These are phyloP conservation scores for Penicillium longicatenatum DNA, from an alignment of 495 filamentous ascomycete genomes.

Conservation along the genomic window DNA sequence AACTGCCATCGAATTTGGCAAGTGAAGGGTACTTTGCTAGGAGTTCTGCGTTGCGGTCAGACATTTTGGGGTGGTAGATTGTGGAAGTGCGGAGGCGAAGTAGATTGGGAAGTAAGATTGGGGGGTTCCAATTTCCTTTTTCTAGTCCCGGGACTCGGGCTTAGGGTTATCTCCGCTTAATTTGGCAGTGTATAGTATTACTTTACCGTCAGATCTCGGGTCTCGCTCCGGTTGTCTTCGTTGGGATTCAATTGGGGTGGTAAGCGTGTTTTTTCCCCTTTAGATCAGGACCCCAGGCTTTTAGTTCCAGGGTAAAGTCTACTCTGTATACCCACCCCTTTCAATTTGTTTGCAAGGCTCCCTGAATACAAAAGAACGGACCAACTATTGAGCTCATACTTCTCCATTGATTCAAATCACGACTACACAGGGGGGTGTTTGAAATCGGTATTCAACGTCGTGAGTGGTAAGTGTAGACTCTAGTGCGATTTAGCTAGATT, in stretches of 20 bases:
- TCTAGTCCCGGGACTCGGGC: not conserved
- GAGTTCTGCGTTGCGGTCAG: conserved; percentile 4
- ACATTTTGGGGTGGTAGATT: conserved; percentile 1
- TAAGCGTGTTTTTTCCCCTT: not conserved
- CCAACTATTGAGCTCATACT: too few relatives aligned
- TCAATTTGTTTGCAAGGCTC: not conserved
- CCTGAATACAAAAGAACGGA: too few relatives aligned
- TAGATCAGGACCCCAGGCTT: not conserved
- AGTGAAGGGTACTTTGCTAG: conserved; percentile 13
- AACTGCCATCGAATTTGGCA: not conserved
- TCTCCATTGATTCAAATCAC: too few relatives aligned
- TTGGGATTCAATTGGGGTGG: not conserved
- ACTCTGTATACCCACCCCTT: not conserved
- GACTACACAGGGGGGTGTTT: too few relatives aligned
- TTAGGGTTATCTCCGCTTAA: not conserved
- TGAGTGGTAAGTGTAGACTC: not conserved
- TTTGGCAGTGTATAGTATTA: not conserved
- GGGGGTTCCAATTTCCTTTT: not conserved
- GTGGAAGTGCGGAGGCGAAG: conserved; percentile 4
- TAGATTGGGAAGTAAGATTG: not conserved
- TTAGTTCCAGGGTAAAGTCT: not conserved
- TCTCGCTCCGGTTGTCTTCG: not conserved
- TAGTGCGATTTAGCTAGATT: too few relatives aligned
- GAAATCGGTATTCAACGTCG: not conserved
- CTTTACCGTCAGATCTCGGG: not conserved